phyloP scores from a whole-genome alignment of 2,329 filamentous ascomycete genomes.

The Curvularia eragrostidis region DNA sequence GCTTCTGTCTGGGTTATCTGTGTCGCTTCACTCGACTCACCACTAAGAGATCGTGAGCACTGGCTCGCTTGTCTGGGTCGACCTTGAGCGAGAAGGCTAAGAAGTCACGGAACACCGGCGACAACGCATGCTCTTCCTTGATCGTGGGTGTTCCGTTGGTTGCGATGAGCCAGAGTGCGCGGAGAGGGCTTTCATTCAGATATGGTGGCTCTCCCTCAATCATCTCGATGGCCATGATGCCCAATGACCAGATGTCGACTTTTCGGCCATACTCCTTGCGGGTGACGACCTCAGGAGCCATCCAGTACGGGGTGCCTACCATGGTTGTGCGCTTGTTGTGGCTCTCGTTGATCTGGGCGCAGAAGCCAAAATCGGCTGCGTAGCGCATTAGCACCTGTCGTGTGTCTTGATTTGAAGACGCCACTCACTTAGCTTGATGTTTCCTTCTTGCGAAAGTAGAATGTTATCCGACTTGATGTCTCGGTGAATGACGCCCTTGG shows the following conservation, averaged over 20 bases:
- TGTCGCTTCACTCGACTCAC: constrained; percentile 62
- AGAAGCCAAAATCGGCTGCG: constrained; percentile 95
- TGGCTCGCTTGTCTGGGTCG: constrained; percentile 94
- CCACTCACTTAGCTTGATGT: constrained; percentile 91
- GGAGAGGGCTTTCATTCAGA: constrained; percentile 89
- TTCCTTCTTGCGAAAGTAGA: constrained; percentile 87
- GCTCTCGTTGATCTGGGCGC: constrained; percentile 95
- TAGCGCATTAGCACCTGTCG: constrained; percentile 14
- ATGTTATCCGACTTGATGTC: constrained; percentile 99
- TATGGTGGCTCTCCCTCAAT: constrained; percentile 98
- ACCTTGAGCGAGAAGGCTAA: constrained; percentile 93
- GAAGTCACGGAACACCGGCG: constrained; percentile 86
- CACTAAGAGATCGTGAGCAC: constrained; percentile 88
- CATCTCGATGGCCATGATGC: constrained; percentile 99
- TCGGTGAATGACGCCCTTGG: constrained; percentile 96
- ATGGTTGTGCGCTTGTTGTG: constrained; percentile 98
- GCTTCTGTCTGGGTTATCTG: not conserved
- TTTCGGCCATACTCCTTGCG: constrained; percentile 98
- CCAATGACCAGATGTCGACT: constrained; percentile 97
- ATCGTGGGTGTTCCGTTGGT: constrained; percentile 95
- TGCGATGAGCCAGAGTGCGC: constrained; percentile 93
- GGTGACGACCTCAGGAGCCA: constrained; percentile 98
- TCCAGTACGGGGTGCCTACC: constrained; percentile 99
- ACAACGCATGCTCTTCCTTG: constrained; percentile 87
- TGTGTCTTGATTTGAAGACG: not conserved